Percentiles rank a stretch among this genome's conserved stretches.
These are phyloP conservation scores for Isochrysis galbana DNA, from an alignment of 78 protist species.

Conservation along the genomic window DNA sequence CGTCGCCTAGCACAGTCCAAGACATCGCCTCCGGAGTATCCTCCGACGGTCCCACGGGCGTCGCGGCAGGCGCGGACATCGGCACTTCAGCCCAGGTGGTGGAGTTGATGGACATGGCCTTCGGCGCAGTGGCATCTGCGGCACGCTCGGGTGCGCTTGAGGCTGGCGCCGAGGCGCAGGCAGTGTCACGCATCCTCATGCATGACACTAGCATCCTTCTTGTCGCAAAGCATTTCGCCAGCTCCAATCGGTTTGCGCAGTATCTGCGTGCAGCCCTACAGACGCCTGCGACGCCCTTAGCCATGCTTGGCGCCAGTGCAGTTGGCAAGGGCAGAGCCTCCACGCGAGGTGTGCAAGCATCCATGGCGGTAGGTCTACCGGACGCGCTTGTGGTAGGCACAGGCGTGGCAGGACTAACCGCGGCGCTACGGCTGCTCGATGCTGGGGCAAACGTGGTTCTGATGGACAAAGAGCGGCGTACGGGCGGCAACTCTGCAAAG, in stretches of 20 bases:
- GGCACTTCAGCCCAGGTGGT: no score
- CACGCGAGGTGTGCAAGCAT: no score
- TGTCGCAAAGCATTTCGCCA: slow-evolving; percentile 20
- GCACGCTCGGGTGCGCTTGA: not conserved
- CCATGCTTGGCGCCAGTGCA: no score
- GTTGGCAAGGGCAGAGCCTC: no score
- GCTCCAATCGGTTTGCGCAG: not conserved
- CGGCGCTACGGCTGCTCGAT: slow-evolving; percentile 43
- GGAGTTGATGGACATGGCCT: not conserved
- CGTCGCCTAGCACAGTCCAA: no score
- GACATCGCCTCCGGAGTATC: no score
- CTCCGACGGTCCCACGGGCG: no score
- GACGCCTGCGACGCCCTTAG: no score
- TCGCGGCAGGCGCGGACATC: no score
- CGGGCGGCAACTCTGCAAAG: slow-evolving; percentile 24
- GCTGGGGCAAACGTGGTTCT: slow-evolving; percentile 22
- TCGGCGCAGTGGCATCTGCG: not conserved
- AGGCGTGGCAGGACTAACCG: slow-evolving; percentile 17
- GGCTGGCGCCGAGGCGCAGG: not conserved
- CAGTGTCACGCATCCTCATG: not conserved
- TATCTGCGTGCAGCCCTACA: not conserved
- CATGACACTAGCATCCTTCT: not conserved
- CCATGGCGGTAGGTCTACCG: not conserved
- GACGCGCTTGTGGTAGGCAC: slow-evolving; percentile 27
- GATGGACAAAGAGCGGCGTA: slow-evolving; percentile 34